phyloP scores from a whole-genome alignment of 2,329 filamentous ascomycete genomes.

The Elsinoe arachidis region DNA sequence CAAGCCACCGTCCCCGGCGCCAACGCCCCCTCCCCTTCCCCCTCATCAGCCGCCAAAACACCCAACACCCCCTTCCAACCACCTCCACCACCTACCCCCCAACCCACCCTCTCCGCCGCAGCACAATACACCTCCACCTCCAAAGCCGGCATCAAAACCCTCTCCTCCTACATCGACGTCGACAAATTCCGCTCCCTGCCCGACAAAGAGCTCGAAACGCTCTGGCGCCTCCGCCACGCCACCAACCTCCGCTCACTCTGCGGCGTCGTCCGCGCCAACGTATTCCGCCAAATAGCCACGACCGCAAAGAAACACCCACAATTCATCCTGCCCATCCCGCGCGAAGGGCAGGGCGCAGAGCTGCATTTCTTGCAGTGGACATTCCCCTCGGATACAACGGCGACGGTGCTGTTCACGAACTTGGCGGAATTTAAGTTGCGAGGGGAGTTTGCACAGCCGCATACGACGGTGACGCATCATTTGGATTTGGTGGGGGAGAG shows the following conservation, averaged over 20 bases:
- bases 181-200: conserved; percentile 66
- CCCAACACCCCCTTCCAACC: conserved; percentile 27
- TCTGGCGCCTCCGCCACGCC: conserved; percentile 87
- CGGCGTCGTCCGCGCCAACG: conserved; percentile 64
- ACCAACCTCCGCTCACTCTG: conserved; percentile 66
- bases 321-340: conserved; percentile 84
- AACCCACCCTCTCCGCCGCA: conserved; percentile 19
- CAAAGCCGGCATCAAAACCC: conserved; percentile 50
- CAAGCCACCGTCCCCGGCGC: conserved; percentile 51
- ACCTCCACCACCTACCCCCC: conserved; percentile 26
- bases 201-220: conserved; percentile 68
- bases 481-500: conserved; percentile 66
- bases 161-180: conserved; percentile 67
- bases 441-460: conserved; percentile 81
- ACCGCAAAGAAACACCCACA: conserved; percentile 69
- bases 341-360: conserved; percentile 61
- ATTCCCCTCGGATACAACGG: conserved; percentile 59
- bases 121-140: conserved; percentile 28
- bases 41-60: conserved; percentile 15
- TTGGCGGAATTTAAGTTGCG: conserved; percentile 86
- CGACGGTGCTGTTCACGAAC: conserved; percentile 76
- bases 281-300: conserved; percentile 63
- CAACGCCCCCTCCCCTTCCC: conserved; percentile 31
- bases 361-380: conserved; percentile 97
- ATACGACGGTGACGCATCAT: conserved; percentile 91